Percentiles rank a stretch among this genome's conserved stretches.
Conservation (phyloP, 139 green algal species). For the Chlorella sorokiniana region DNA sequence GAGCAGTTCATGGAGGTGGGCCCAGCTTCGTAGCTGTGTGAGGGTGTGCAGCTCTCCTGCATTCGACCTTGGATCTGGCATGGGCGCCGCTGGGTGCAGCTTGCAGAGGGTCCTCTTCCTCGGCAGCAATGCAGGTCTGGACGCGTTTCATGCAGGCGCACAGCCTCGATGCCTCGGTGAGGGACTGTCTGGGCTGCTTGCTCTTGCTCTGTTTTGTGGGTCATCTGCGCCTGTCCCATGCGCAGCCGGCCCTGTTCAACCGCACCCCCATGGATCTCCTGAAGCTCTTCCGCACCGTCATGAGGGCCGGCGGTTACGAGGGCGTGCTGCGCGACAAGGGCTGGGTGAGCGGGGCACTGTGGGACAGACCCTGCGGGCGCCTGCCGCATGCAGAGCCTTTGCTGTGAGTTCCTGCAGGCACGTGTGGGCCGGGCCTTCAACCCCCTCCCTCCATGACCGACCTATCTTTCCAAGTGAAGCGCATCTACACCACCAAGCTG, state of each 20-base stretch:
- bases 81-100: not conserved
- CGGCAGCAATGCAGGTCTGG: conserved; percentile 3
- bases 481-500: conserved; percentile 26
- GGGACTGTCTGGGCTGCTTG: not conserved
- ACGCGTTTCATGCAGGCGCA: conserved; percentile 11
- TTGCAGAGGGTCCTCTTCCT: not conserved
- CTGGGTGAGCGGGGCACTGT: conserved; percentile 25
- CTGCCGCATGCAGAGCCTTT: too few species aligned
- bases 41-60: not conserved
- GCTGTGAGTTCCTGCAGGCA: not conserved
- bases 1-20: conserved; percentile 15
- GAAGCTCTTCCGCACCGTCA: conserved; percentile 21
- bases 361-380: too few species aligned
- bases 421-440: conserved; percentile 22
- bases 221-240: not conserved
- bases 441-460: conserved; percentile 33
- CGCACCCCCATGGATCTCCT: conserved; percentile 5
- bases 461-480: conserved; percentile 28
- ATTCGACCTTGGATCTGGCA: too few species aligned
- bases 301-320: conserved; percentile 7
- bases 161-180: conserved; percentile 14
- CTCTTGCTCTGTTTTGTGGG: not conserved
- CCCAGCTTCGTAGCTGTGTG: not conserved
- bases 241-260: conserved; percentile 22
- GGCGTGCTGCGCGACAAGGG: conserved; percentile 11